phyloP scores from a whole-genome alignment of 1,139 yeast species.

The Taiozyma sp. region DNA sequence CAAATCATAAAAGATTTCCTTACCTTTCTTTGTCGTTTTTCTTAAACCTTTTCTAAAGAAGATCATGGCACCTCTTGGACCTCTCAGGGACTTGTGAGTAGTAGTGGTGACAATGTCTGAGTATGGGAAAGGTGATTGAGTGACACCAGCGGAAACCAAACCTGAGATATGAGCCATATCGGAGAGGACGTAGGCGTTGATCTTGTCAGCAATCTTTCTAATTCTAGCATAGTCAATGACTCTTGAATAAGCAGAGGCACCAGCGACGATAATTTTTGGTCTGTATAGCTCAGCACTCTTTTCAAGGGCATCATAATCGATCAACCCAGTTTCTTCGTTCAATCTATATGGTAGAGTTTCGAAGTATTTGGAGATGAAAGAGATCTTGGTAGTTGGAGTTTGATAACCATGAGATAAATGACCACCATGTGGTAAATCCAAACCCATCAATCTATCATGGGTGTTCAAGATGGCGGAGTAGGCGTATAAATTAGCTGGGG shows the following conservation, averaged over 20 bases:
- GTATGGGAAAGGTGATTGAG: conserved; percentile 88
- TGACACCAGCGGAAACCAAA: conserved; percentile 87
- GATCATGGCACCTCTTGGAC: conserved; percentile 99
- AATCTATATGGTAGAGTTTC: conserved; percentile 97
- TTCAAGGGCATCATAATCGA: conserved; percentile 87
- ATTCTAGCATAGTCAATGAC: conserved; percentile 86
- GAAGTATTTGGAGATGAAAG: conserved; percentile 88
- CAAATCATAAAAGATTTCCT: conserved; percentile 80
- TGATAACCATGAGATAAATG: conserved; percentile 97
- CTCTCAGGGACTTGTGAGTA: conserved; percentile 94
- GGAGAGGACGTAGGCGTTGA: conserved; percentile 85
- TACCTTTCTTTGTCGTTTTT: conserved; percentile 79
- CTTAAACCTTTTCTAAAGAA: conserved; percentile 92
- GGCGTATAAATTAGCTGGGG: conserved; percentile 93
- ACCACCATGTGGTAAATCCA: conserved; percentile 96
- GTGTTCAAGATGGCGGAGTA: conserved; percentile 89
- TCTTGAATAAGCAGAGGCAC: conserved; percentile 95
- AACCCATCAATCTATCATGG: conserved; percentile 94
- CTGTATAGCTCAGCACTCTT: conserved; percentile 82
- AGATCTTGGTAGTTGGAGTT: conserved; percentile 81
- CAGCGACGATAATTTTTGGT: conserved; percentile 94
- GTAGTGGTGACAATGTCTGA: conserved; percentile 97
- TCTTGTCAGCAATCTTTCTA: conserved; percentile 85
- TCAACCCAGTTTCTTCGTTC: conserved; percentile 78
- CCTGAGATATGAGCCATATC: conserved; percentile 99